Base-by-base conservation (phyloP, 208 protist genomes). In the Leishmania gerbilli region DNA sequence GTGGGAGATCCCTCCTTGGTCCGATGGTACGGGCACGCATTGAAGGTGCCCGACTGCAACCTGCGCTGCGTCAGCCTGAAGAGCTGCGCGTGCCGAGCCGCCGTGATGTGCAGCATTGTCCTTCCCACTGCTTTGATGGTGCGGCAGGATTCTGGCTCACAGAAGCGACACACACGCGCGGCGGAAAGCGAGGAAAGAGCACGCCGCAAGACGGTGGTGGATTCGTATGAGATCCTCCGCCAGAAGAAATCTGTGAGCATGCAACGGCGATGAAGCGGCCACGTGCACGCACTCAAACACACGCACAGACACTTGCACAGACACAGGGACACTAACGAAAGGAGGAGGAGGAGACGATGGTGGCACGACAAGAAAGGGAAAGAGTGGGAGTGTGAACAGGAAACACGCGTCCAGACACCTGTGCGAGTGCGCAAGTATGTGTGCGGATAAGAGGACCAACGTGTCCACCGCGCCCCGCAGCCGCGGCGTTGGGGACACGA, bases 1-100 rank as follows among this genome's bases (percentile, higher is more conserved):
- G 84, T 79, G 11, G 81, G 69, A 27, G 74, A 56, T 5, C 68
- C 78, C 40, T 60, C 76, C 60, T 87, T 82, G 34, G 56, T 51
- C 19, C 62, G 71, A 51, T 85, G 83, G 79, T 92, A 92, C 65
- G 90, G 90, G 79, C 92, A 96, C 34, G 87, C 88, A 19, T 87
- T 86, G 55, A 90, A 74, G 53, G 90, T 82, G 72, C 69, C 68
- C 6, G 60, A 69, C 72, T 71, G 69, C 65, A 83, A 79, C 53
- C 49, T 75, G 24, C 65, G 60, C 74, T 79, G 74, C 77, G 82
- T 79, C 71, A 75, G 77, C 71, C 83, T 49, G 67, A 88, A 71
- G 24, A 89, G 79, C 53, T 74, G 79, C 53, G 58, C 49, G 37
- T 71, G 45, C 27, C 76, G 74, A 17, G 87, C 75, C 37, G 89